Percentiles rank a stretch among this genome's conserved stretches.
Conservation (phyloP, 306 rosid species). For the Citrullus colocynthis region DNA sequence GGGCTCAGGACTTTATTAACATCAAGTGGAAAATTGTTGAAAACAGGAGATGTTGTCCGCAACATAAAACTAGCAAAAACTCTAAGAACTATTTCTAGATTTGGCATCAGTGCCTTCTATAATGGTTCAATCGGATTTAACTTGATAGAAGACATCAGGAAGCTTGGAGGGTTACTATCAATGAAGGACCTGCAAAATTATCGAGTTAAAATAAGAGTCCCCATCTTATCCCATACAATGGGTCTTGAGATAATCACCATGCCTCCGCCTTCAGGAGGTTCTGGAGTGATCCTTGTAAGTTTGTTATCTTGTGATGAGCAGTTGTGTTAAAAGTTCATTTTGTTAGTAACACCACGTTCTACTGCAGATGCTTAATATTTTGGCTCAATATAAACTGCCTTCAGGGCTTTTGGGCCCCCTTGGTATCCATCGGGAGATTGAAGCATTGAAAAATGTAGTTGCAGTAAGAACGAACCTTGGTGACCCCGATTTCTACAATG, state of each 20-base stretch:
- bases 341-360: not conserved
- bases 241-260: conserved; percentile 52
- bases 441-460: conserved; percentile 65
- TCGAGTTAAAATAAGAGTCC: conserved; percentile 27
- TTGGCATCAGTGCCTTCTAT: conserved; percentile 45
- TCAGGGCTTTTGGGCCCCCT: conserved; percentile 57
- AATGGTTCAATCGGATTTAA: conserved; percentile 46
- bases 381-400: conserved; percentile 44
- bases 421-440: conserved; percentile 58
- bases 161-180: conserved; percentile 55
- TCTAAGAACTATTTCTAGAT: conserved; percentile 27
- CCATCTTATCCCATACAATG: conserved; percentile 25
- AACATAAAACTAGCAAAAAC: conserved; percentile 51
- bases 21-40: conserved; percentile 50
- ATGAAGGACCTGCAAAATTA: conserved; percentile 48
- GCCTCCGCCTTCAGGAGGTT: conserved; percentile 95
- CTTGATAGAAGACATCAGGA: conserved; percentile 47
- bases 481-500: conserved; percentile 62
- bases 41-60: conserved; percentile 31
- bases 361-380: conserved; percentile 64
- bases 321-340: not conserved
- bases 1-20: conserved; percentile 57
- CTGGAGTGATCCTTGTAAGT: conserved; percentile 65
- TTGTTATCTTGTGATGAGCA: not conserved
- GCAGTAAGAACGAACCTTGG: conserved; percentile 79